These are phyloP conservation scores for Paspalum notatum DNA, from an alignment of 176 grass and related monocot genomes.

Conservation along the genomic window DNA sequence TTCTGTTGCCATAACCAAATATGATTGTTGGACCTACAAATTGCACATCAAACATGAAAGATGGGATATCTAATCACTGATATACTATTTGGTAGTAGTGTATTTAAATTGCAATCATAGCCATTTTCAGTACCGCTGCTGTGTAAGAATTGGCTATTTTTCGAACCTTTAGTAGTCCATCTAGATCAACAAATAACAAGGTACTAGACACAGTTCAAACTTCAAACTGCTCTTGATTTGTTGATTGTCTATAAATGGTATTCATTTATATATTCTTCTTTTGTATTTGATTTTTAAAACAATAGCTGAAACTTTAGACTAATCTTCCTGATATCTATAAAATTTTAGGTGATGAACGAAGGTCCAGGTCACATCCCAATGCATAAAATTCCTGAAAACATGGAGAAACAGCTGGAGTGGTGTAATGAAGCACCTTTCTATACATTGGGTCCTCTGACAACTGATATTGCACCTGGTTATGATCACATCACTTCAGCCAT, in stretches of 20 bases:
- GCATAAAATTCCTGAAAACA: slow-evolving; percentile 98
- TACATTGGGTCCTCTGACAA: slow-evolving; percentile 92
- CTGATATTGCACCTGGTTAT: slow-evolving; percentile 98
- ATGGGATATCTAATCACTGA: not conserved
- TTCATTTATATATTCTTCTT: not conserved
- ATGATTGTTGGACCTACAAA: not conserved
- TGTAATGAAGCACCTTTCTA: slow-evolving; percentile 98
- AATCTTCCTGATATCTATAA: slow-evolving; percentile 30
- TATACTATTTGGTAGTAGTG: not conserved
- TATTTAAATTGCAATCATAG: not conserved
- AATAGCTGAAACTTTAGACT: not conserved
- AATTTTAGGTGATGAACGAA: slow-evolving; percentile 95
- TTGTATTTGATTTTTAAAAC: not conserved
- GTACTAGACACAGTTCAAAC: not conserved
- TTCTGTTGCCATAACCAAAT: slow-evolving; percentile 9
- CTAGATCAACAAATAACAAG: not conserved
- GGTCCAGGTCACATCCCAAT: slow-evolving; percentile 94
- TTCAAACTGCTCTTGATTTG: not conserved
- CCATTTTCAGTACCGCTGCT: not conserved
- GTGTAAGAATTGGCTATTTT: not conserved
- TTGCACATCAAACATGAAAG: slow-evolving; percentile 19
- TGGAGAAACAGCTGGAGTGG: slow-evolving; percentile 97
- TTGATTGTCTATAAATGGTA: not conserved
- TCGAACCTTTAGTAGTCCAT: not conserved
- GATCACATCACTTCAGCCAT: slow-evolving; percentile 99